Evolutionary conservation across 768 basidiomycete species (phyloP), one percentile per base, ranked within the genome.

Genomic region (Brasilioporus rufonigricans): DNA sequence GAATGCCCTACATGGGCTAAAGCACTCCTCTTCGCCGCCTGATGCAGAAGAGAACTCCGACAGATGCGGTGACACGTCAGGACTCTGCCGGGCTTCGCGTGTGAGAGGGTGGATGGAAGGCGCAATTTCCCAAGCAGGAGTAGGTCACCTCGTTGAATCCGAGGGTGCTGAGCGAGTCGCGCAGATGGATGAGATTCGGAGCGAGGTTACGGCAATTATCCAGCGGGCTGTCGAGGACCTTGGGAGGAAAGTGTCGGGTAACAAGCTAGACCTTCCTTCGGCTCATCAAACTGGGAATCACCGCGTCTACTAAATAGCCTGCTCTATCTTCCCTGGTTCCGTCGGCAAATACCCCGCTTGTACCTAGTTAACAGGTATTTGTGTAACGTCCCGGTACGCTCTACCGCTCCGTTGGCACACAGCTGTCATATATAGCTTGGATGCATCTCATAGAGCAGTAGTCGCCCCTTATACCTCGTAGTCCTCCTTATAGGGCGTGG

Each of bases 161-260:
- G 60, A 64, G 44, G 27, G 35, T 23, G 41, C 23, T 6, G 50
- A 35, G 33, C 47, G 29, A 46, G 44, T 54, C 23, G 57, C 68
- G 18, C 71, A 74, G 56, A 72, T 77, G 35, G 62, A 71, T 13
- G 53, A 59, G 36, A 66, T 82, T 46, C 74, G 87, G 55, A 80
- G 80, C 49, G 73, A 78, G 55, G 73, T 89, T 24, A 85, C 83
- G 4, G 74, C 75, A 16, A 61, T 80, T 24, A 60, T 89, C 14
- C 85, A 84, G 48, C 66, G 64, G 44, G 74, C 74, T 29, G 83
- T 86, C 10, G 77, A 85, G 65, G 69, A 71, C 12, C 67, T 86
- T 16, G 84, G 84, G 21, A 74, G 78, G 57, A 74, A 71, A 12
- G 72, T 83, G 19, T 81, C 77, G 33, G 80, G 80, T 24, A 53